These are phyloP conservation scores for Boletus patriciae DNA, from an alignment of 768 basidiomycete genomes.

Conservation along the genomic window DNA sequence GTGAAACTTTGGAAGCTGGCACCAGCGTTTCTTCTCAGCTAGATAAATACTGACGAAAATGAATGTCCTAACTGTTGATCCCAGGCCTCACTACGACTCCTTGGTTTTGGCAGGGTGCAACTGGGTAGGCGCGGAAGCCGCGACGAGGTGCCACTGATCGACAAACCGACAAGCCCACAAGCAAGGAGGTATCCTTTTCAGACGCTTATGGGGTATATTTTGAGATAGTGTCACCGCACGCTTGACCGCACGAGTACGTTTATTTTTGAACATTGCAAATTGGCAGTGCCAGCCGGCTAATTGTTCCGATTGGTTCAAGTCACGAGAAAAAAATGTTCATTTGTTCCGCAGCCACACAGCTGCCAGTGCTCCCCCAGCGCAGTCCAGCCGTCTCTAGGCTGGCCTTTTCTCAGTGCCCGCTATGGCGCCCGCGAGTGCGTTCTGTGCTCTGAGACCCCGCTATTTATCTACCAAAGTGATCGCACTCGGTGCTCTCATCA, in stretches of 20 bases:
- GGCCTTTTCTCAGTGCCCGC: not conserved
- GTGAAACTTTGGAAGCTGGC: not conserved
- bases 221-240: too few species aligned
- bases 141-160: too few species aligned
- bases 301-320: not conserved
- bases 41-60: not conserved
- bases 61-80: not conserved
- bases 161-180: too few species aligned
- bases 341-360: conserved; percentile 2
- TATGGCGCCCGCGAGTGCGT: conserved; percentile 2
- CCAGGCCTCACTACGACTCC: not conserved
- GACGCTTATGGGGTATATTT: too few species aligned
- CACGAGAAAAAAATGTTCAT: not conserved
- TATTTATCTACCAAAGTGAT: conserved; percentile 25
- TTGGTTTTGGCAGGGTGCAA: not conserved
- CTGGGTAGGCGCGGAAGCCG: too few species aligned
- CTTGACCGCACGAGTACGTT: too few species aligned
- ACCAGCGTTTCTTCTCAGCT: not conserved
- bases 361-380: not conserved
- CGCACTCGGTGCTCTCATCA: conserved; percentile 26
- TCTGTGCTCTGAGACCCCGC: conserved; percentile 23
- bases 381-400: not conserved
- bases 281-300: not conserved
- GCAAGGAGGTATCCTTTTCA: too few species aligned
- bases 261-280: too few species aligned